These are phyloP conservation scores for Calcarisporium arbuscula DNA, from an alignment of 2,329 filamentous ascomycete species.

Conservation along the genomic window DNA sequence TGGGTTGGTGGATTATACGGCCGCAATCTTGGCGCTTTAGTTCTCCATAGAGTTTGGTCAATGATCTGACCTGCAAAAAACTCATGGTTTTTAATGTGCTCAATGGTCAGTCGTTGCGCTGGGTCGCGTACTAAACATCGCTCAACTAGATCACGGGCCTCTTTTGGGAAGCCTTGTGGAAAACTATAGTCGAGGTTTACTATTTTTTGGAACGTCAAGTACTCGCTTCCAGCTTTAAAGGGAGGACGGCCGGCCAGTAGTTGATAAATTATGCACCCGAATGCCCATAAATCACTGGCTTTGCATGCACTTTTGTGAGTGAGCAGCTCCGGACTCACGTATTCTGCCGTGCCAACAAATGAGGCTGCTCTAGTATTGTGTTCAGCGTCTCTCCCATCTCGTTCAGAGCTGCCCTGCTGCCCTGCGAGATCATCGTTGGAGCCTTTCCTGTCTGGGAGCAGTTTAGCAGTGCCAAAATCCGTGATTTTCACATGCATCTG, in stretches of 20 bases:
- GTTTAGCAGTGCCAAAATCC: conserved; percentile 96
- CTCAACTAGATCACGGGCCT: conserved; percentile 85
- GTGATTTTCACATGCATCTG: conserved; percentile 99
- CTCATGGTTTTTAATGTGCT: conserved; percentile 93
- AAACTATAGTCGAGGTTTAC: conserved; percentile 92
- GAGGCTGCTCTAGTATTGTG: conserved; percentile 78
- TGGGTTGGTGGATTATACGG: conserved; percentile 72
- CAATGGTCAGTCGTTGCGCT: conserved; percentile 73
- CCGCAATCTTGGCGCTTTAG: conserved; percentile 80
- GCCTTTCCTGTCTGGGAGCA: conserved; percentile 47
- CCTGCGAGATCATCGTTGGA: conserved; percentile 36
- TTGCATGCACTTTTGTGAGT: conserved; percentile 97
- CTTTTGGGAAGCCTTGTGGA: conserved; percentile 76
- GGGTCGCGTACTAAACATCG: conserved; percentile 87
- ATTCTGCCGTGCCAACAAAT: conserved; percentile 96
- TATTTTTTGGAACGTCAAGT: conserved; percentile 97
- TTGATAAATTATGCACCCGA: conserved; percentile 97
- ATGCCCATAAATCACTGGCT: conserved; percentile 95
- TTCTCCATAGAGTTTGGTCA: conserved; percentile 80
- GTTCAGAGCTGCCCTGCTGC: conserved; percentile 28
- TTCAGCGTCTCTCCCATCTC: conserved; percentile 29
- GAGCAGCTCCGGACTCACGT: conserved; percentile 94
- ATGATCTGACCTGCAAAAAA: conserved; percentile 88
- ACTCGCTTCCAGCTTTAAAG: conserved; percentile 94
- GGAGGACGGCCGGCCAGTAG: conserved; percentile 91